Percentiles rank a stretch among this genome's conserved stretches.
phyloP scores from a whole-genome alignment of 1,284 basidiomycete genomes.

The Bjerkandera adusta region DNA sequence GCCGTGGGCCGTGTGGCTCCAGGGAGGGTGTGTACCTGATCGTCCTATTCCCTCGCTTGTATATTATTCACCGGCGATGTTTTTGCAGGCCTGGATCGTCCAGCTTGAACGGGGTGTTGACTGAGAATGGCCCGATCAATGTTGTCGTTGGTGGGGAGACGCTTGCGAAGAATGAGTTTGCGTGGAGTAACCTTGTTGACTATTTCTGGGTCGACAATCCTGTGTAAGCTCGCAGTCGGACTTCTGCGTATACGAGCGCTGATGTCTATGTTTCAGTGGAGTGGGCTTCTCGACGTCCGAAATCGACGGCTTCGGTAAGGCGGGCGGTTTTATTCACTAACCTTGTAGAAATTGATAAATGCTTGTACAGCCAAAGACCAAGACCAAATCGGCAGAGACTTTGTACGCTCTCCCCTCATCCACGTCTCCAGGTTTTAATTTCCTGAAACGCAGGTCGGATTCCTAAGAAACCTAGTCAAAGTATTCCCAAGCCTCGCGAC shows the following conservation, averaged over 20 bases:
- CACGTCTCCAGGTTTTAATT: too few relatives aligned
- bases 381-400: conserved; percentile 25
- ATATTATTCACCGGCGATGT: too few relatives aligned
- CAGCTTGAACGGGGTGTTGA: conserved; percentile 1
- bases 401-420: too few relatives aligned
- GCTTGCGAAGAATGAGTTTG: conserved; percentile 10
- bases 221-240: conserved; percentile 18
- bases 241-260: too few relatives aligned
- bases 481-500: conserved; percentile 62
- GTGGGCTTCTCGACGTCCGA: conserved; percentile 11
- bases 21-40: conserved; percentile 42
- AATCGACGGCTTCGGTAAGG: conserved; percentile 9
- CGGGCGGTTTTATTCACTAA: too few relatives aligned
- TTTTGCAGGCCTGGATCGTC: not conserved
- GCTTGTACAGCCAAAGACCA: conserved; percentile 26
- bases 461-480: conserved; percentile 61
- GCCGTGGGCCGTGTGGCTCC: conserved; percentile 72
- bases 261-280: not conserved
- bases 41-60: too few relatives aligned
- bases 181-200: conserved; percentile 16
- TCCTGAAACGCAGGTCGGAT: conserved; percentile 56
- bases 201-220: conserved; percentile 21
- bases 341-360: too few relatives aligned
- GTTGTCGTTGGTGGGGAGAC: conserved; percentile 3
- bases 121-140: conserved; percentile 14